These are phyloP conservation scores for Diaporthe longicolla DNA, from an alignment of 2,329 filamentous ascomycete species.

Conservation along the genomic window DNA sequence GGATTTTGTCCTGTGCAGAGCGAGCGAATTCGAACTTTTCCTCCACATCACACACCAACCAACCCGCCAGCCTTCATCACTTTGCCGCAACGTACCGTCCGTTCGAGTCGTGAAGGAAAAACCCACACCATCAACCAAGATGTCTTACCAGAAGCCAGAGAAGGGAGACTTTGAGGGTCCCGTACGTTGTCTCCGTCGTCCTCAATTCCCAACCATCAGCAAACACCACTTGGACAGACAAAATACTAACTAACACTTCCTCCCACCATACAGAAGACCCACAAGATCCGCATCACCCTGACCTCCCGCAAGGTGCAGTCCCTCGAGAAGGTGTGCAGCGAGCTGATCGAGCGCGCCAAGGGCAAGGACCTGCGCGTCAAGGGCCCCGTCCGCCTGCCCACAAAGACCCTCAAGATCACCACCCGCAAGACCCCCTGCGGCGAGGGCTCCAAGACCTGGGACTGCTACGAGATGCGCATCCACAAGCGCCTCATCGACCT, in stretches of 20 bases:
- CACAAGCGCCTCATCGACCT: slow-evolving; percentile 99
- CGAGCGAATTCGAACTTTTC: neutral
- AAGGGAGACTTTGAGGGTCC: slow-evolving; percentile 94
- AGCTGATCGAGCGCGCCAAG: slow-evolving; percentile 99
- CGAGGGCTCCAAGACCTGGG: slow-evolving; percentile 99
- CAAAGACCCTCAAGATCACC: slow-evolving; percentile 96
- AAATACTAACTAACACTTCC: slow-evolving; percentile 9
- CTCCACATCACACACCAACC: slow-evolving; percentile 40
- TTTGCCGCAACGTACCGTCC: slow-evolving; percentile 77
- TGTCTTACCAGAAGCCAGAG: slow-evolving; percentile 96
- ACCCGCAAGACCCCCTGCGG: slow-evolving; percentile 99
- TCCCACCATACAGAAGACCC: slow-evolving; percentile 77
- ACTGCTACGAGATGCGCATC: slow-evolving; percentile 98
- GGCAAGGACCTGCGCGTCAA: slow-evolving; percentile 98
- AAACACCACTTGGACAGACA: no score
- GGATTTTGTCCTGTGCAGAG: neutral
- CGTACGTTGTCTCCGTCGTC: slow-evolving; percentile 65
- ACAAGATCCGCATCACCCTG: slow-evolving; percentile 98
- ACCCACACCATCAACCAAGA: slow-evolving; percentile 63
- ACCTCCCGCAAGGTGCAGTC: slow-evolving; percentile 94
- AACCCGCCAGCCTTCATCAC: slow-evolving; percentile 75
- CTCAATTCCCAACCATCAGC: no score
- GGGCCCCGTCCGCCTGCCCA: slow-evolving; percentile 97
- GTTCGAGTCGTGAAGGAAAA: slow-evolving; percentile 86
- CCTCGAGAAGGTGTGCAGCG: slow-evolving; percentile 97